Evolutionary conservation across 2,329 filamentous ascomycete species (phyloP), one percentile per base, ranked within the genome.

Genomic region (Xylaria sp.): DNA sequence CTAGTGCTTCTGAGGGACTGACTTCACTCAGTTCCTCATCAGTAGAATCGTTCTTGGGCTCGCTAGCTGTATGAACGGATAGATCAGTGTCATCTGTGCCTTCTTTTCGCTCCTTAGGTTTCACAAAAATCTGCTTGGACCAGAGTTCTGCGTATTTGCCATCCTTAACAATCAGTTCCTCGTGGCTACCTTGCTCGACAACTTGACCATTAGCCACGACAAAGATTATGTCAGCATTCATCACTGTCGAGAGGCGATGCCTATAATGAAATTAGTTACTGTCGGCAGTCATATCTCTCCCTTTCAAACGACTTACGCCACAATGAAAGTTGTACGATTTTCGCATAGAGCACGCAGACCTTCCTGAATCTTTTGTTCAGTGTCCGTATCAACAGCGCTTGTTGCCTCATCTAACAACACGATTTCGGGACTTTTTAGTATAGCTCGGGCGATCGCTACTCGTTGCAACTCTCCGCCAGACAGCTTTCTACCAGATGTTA

Each of bases 341-440:
- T 86, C 81, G 70, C 88, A 90, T 8, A 91, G 82, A 59, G 82
- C 83, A 66, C 82, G 82, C 62, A 92, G 85, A 0, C 89, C 90
- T 39, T 86, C 82, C 73, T 91, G 90, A 55, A 91, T 91, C 72
- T 89, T 87, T 64, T 89, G 87, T 78, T 92, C 90, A 1, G 89
- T 91, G 41, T 90, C 88, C 0, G 90, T 90, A 69, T 93, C 90
- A 67, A 95, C 90, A 7, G 92, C 90, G 46, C 91, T 93, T 3
- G 93, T 94, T 1, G 92, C 90, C 79, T 94, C 92, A 72, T 95
- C 92, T 0, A 95, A 85, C 48, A 95, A 85, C 10, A 95, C 88
- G 68, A 94, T 90, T 65, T 92, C 89, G 0, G 92, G 92, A 67
- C 88, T 86, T 79, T 93, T 92, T 72, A 94, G 82, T 57, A 95